A percentile compares a stretch with the other conserved stretches of the same genome.
These are phyloP conservation scores for Mrakia hoshinonis DNA, from an alignment of 768 basidiomycete genomes.

Conservation along the genomic window DNA sequence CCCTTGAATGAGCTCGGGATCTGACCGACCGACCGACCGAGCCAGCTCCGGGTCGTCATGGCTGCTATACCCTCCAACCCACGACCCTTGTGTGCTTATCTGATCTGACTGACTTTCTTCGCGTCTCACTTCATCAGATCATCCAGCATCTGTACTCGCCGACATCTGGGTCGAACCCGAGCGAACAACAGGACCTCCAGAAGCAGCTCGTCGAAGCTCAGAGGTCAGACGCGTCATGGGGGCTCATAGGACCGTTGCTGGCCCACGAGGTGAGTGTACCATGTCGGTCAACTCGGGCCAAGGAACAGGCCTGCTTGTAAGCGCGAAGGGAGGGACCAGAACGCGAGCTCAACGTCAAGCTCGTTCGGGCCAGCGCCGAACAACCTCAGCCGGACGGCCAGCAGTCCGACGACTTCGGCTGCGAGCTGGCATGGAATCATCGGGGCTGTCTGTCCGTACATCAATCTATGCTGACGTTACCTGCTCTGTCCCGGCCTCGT, in stretches of 20 bases:
- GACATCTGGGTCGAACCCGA: not conserved
- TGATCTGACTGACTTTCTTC: not conserved
- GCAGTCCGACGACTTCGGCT: no score
- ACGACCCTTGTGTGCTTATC: not conserved
- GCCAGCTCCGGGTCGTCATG: no score
- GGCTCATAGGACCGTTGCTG: conserved; percentile 66
- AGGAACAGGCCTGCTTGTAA: no score
- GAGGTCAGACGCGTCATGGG: conserved; percentile 59
- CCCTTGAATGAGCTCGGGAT: no score
- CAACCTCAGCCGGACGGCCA: no score
- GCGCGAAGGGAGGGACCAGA: not conserved
- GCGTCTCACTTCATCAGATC: conserved; percentile 21
- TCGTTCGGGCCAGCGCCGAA: no score
- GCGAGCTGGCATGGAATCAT: not conserved
- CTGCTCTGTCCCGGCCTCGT: not conserved
- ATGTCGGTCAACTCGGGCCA: no score
- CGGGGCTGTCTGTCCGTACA: not conserved
- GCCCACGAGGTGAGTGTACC: conserved; percentile 44
- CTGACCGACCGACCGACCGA: no score
- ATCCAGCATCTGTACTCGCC: conserved; percentile 30
- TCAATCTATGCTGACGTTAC: not conserved
- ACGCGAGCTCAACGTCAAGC: not conserved
- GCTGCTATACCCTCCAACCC: no score
- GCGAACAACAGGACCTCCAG: conserved; percentile 31
- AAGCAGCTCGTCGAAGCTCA: conserved; percentile 33